Evolutionary conservation across 2,329 filamentous ascomycete genomes (phyloP).

Genomic region (Neodidymelliopsis sp.): DNA sequence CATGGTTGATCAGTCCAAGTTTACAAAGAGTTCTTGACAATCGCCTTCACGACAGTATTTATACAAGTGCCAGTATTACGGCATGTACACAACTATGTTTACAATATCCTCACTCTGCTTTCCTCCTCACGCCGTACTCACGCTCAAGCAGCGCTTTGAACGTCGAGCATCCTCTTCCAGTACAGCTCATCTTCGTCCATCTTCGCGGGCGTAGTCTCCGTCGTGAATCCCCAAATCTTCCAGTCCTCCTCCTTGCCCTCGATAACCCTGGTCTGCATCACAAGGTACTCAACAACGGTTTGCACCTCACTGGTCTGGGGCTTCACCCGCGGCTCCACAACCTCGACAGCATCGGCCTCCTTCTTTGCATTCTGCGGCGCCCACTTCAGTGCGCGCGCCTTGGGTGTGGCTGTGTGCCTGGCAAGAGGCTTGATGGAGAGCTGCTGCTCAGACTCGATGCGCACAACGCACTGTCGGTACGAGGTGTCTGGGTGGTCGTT

Average conservation of each 20-base stretch:
- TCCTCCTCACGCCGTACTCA: background rate
- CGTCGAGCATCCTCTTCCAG: conserved; percentile 28
- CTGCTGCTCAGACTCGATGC: conserved; percentile 32
- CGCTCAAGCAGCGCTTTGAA: conserved; percentile 21
- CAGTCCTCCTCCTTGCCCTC: conserved; percentile 60
- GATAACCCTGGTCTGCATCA: conserved; percentile 63
- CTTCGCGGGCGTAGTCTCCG: conserved; percentile 54
- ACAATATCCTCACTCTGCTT: conserved; percentile 14
- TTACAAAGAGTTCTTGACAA: too few relatives aligned
- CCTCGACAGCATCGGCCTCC: conserved; percentile 34
- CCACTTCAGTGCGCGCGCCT: conserved; percentile 2
- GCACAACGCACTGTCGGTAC: conserved; percentile 38
- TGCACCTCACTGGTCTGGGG: conserved; percentile 8
- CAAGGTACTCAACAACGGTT: conserved; percentile 68
- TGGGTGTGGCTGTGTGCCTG: background rate
- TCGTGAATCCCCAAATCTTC: conserved; percentile 70
- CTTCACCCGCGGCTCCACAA: background rate
- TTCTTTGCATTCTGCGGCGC: background rate
- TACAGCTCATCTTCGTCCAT: conserved; percentile 34
- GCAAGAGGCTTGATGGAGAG: conserved; percentile 9
- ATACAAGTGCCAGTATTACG: conserved; percentile 12
- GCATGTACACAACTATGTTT: conserved; percentile 23
- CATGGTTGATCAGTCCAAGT: too few relatives aligned
- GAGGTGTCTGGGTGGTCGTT: conserved; percentile 30
- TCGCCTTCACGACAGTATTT: conserved; percentile 1